phyloP scores from a whole-genome alignment of 805 yeast genomes.

The Schizosaccharomyces osmophilus region DNA sequence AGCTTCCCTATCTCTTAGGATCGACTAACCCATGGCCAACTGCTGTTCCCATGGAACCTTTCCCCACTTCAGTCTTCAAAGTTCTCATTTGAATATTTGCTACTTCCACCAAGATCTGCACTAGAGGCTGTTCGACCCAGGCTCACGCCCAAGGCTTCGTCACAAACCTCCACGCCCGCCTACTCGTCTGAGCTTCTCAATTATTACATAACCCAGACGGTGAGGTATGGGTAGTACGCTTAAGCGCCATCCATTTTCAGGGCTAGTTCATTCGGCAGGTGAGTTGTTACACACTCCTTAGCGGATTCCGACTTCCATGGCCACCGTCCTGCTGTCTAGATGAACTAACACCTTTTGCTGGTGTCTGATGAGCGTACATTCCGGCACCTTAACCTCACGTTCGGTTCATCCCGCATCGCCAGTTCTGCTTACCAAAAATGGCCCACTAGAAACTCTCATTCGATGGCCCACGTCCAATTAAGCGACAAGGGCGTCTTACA shows the following conservation, averaged over 20 bases:
- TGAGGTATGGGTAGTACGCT: constrained; percentile 21
- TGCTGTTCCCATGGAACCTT: constrained; percentile 22
- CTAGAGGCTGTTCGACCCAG: constrained; percentile 21
- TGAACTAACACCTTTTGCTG: constrained; percentile 21
- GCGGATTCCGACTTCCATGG: constrained; percentile 23
- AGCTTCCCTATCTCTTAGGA: constrained; percentile 20
- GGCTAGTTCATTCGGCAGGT: constrained; percentile 19
- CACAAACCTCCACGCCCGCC: constrained; percentile 22
- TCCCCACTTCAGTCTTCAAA: constrained; percentile 22
- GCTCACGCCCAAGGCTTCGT: constrained; percentile 20
- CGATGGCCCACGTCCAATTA: constrained; percentile 20
- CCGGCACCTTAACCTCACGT: constrained; percentile 20
- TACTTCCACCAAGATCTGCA: constrained; percentile 22
- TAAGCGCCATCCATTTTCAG: constrained; percentile 21
- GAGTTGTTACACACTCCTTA: constrained; percentile 25
- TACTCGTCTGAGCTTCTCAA: constrained; percentile 19
- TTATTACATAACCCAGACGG: constrained; percentile 15
- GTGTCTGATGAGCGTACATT: constrained; percentile 22
- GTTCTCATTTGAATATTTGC: constrained; percentile 21
- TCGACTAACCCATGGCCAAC: constrained; percentile 22
- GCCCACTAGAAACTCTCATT: constrained; percentile 24
- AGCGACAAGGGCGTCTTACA: constrained; percentile 21
- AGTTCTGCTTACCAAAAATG: constrained; percentile 25
- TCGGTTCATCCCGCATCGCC: constrained; percentile 25
- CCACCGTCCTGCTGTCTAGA: constrained; percentile 26